These are phyloP conservation scores for Shiraia bambusicola DNA, from an alignment of 2,329 filamentous ascomycete species.

Conservation along the genomic window DNA sequence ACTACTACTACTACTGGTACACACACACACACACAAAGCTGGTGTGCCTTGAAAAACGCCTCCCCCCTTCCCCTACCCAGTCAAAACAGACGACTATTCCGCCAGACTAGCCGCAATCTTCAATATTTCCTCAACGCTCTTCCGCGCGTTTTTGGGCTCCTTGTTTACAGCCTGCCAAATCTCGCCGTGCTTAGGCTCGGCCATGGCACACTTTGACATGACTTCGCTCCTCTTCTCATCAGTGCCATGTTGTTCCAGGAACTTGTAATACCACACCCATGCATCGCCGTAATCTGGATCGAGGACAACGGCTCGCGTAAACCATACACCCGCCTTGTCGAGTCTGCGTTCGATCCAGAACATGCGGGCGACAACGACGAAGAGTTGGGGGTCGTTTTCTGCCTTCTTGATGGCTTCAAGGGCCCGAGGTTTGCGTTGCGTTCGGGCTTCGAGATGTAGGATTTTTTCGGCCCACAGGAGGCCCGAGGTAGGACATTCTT, in stretches of 20 bases:
- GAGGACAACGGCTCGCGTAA: slow-evolving; percentile 88
- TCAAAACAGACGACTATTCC: slow-evolving; percentile 40
- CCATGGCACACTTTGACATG: slow-evolving; percentile 74
- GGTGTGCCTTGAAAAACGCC: too few species aligned
- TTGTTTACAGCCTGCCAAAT: slow-evolving; percentile 86
- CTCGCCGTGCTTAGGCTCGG: slow-evolving; percentile 90
- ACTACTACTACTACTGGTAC: too few species aligned
- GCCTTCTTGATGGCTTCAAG: slow-evolving; percentile 97
- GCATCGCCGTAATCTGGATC: slow-evolving; percentile 87
- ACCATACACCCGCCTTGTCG: slow-evolving; percentile 95
- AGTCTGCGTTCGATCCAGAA: slow-evolving; percentile 93
- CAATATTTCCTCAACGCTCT: slow-evolving; percentile 76
- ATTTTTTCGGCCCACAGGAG: slow-evolving; percentile 93
- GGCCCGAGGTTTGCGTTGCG: slow-evolving; percentile 86
- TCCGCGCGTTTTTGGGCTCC: slow-evolving; percentile 76
- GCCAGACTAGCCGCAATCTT: slow-evolving; percentile 69
- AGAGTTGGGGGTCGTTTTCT: slow-evolving; percentile 85
- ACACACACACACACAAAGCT: too few species aligned
- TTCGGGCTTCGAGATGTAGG: slow-evolving; percentile 87
- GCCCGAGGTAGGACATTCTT: slow-evolving; percentile 85
- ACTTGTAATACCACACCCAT: slow-evolving; percentile 99
- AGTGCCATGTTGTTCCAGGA: slow-evolving; percentile 87
- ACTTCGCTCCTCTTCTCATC: slow-evolving; percentile 90
- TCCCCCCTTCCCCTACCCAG: too few species aligned
- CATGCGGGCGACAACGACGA: slow-evolving; percentile 89